Percentiles rank a stretch among this genome's conserved stretches.
Conservation (phyloP, 306 rosid species). For the Boehmeria nivea region DNA sequence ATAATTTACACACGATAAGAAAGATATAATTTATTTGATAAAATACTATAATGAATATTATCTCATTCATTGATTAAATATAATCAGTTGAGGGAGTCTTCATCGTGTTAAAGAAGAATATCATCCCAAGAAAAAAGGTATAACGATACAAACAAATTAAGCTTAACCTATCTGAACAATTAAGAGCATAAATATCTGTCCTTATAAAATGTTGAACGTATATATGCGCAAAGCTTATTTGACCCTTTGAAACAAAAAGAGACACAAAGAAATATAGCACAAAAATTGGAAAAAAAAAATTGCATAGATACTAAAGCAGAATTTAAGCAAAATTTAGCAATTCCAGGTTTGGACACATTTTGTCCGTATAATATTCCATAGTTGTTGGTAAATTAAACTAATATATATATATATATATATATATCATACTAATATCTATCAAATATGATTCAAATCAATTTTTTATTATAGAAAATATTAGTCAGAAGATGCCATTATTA, state of each 20-base stretch:
- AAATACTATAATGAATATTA: background rate
- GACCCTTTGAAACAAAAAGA: background rate
- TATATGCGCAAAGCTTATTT: no score
- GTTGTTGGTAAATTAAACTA: background rate
- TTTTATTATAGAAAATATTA: background rate
- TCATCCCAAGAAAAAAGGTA: background rate
- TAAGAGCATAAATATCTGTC: background rate
- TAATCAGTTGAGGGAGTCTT: background rate
- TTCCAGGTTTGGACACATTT: no score
- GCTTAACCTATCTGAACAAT: background rate
- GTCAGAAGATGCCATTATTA: background rate
- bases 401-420: no score
- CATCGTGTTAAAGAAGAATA: constrained; percentile 3
- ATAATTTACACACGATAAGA: background rate
- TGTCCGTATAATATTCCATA: no score
- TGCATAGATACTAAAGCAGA: background rate
- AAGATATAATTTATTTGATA: background rate
- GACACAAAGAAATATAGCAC: background rate
- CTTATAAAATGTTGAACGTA: no score
- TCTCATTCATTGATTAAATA: background rate
- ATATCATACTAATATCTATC: background rate
- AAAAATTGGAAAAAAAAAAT: background rate
- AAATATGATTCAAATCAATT: background rate
- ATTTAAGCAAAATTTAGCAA: background rate
- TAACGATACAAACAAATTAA: background rate